Evolutionary conservation across 257 asterid species (phyloP).

Genomic region (Nicotiana attenuata): DNA sequence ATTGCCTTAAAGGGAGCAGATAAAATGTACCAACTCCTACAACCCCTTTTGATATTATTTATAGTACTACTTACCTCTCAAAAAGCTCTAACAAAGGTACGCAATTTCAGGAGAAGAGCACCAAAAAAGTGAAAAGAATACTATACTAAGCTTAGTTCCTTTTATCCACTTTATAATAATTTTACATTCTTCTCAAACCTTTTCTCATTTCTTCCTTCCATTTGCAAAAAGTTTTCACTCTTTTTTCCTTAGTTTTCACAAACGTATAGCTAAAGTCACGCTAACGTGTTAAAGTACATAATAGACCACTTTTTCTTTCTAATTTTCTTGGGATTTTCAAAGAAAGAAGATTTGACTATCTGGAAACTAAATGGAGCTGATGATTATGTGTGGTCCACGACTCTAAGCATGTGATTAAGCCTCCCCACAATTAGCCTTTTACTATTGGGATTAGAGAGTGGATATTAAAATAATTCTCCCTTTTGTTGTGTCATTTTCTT

Average conservation of each 20-base stretch:
- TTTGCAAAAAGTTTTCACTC: constrained; percentile 17
- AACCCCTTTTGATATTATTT: background rate
- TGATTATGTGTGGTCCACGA: constrained; percentile 26
- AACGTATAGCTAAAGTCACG: constrained; percentile 57
- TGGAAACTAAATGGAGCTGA: constrained; percentile 17
- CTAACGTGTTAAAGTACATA: constrained; percentile 20
- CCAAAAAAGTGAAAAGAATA: background rate
- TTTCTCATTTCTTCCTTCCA: constrained; percentile 20
- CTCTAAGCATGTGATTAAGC: constrained; percentile 26
- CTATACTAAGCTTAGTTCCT: background rate
- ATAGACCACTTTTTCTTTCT: constrained; percentile 7
- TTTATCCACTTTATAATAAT: constrained; percentile 10
- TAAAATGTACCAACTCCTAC: background rate
- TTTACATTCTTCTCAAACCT: constrained; percentile 1
- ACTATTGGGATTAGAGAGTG: constrained; percentile 5
- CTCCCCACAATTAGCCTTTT: background rate
- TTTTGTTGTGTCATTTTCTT: constrained; percentile 10
- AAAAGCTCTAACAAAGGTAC: constrained; percentile 37
- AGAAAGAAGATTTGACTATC: background rate
- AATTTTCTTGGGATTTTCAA: constrained; percentile 45
- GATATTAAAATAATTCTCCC: background rate
- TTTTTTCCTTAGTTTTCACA: constrained; percentile 43
- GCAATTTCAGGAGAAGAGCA: constrained; percentile 47
- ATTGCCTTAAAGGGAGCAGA: background rate
- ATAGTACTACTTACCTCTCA: constrained; percentile 13